Conservation (phyloP, 2,329 filamentous ascomycete genomes). For the Akanthomyces uredinophilus region DNA sequence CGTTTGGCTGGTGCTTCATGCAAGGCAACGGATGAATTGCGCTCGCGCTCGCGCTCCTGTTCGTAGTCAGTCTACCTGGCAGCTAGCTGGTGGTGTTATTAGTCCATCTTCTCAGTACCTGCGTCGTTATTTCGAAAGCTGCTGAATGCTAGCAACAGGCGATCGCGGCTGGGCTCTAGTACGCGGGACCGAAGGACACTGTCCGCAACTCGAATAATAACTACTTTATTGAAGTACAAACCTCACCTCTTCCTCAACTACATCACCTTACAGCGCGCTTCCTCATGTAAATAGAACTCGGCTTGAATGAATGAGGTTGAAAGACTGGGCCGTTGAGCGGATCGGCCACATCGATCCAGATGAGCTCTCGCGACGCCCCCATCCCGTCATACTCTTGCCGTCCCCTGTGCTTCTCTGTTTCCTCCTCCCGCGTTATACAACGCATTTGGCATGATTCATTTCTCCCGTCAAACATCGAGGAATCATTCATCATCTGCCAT, state of each 20-base stretch:
- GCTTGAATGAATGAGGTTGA: conserved; percentile 44
- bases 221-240: not conserved
- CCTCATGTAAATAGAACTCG: conserved; percentile 41
- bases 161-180: too few species aligned
- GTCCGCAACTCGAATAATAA: too few species aligned
- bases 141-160: too few species aligned
- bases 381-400: conserved; percentile 20
- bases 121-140: too few species aligned
- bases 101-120: too few species aligned
- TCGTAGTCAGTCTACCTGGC: too few species aligned
- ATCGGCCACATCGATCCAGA: conserved; percentile 48
- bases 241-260: not conserved
- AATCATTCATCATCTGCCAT: conserved; percentile 28
- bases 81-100: too few species aligned
- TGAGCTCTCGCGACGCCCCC: conserved; percentile 20
- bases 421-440: not conserved
- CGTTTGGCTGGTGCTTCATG: too few species aligned
- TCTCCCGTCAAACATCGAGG: not conserved
- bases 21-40: too few species aligned
- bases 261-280: not conserved
- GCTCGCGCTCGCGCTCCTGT: too few species aligned
- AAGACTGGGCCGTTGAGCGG: conserved; percentile 44
- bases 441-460: not conserved
- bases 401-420: not conserved
- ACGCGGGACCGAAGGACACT: too few species aligned